These are phyloP conservation scores for Massarina eburnea DNA, from an alignment of 2,329 filamentous ascomycete species.

Conservation along the genomic window DNA sequence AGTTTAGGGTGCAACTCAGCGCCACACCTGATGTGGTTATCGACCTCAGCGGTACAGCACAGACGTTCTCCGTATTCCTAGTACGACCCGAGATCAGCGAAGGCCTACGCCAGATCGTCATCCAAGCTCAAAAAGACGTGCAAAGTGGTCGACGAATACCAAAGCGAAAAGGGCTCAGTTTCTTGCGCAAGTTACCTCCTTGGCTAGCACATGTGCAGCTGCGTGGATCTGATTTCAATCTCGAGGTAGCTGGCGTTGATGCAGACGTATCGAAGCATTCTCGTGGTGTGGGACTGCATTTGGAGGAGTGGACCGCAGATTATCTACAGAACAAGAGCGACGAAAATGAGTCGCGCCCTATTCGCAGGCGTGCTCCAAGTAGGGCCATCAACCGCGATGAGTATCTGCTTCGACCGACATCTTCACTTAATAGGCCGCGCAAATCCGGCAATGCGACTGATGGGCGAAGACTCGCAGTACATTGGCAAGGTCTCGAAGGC, in stretches of 20 bases:
- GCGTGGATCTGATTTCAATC: conserved; percentile 83
- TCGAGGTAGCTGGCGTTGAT: conserved; percentile 89
- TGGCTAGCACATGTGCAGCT: conserved; percentile 86
- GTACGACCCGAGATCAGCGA: conserved; percentile 90
- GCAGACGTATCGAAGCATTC: conserved; percentile 78
- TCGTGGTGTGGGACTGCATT: conserved; percentile 79
- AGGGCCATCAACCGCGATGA: conserved; percentile 62
- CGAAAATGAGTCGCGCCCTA: conserved; percentile 57
- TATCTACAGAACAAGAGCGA: conserved; percentile 83
- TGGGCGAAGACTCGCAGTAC: conserved; percentile 77
- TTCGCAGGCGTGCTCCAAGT: conserved; percentile 73
- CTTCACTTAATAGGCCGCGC: conserved; percentile 52
- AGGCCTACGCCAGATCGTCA: conserved; percentile 87
- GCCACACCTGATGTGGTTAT: conserved; percentile 86
- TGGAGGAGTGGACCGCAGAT: conserved; percentile 85
- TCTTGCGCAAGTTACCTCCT: conserved; percentile 74
- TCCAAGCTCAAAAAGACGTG: conserved; percentile 66
- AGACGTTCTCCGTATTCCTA: conserved; percentile 87
- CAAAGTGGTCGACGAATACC: conserved; percentile 35
- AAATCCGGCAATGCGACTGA: conserved; percentile 60
- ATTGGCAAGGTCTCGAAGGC: conserved; percentile 81
- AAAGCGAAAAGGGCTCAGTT: conserved; percentile 53
- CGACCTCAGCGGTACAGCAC: conserved; percentile 73
- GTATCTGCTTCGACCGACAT: conserved; percentile 56
- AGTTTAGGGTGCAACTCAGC: conserved; percentile 81